Percentiles rank a stretch among this genome's conserved stretches.
phyloP scores from a whole-genome alignment of 2,329 filamentous ascomycete genomes.

The Leptosphaerulina australis region DNA sequence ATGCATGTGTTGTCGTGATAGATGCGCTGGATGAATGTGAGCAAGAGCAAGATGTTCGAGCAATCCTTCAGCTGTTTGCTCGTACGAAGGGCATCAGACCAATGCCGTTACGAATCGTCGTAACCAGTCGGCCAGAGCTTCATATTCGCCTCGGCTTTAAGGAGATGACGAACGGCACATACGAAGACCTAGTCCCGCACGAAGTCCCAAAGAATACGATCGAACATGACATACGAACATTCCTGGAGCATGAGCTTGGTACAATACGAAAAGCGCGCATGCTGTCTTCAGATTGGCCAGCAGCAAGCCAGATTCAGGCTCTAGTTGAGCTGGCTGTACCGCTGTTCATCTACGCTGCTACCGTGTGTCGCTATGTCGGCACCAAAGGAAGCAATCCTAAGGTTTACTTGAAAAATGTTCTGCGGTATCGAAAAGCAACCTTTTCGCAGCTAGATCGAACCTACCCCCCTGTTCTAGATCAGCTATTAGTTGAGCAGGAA shows the following conservation, averaged over 20 bases:
- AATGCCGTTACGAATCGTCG: slow-evolving; percentile 21
- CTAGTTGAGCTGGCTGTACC: slow-evolving; percentile 36
- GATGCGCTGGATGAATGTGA: slow-evolving; percentile 45
- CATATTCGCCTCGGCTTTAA: slow-evolving; percentile 29
- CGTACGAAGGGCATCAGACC: slow-evolving; percentile 15
- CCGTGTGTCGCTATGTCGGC: slow-evolving; percentile 32
- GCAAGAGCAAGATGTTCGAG: slow-evolving; percentile 13
- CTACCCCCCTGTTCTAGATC: slow-evolving; percentile 28
- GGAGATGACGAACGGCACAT: slow-evolving; percentile 25
- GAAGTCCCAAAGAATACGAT: slow-evolving; percentile 26
- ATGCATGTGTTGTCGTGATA: slow-evolving; percentile 18
- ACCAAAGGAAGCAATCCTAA: slow-evolving; percentile 19
- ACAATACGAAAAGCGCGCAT: slow-evolving; percentile 21
- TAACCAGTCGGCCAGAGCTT: slow-evolving; percentile 30
- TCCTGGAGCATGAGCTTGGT: slow-evolving; percentile 27
- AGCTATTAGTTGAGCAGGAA: slow-evolving; percentile 41
- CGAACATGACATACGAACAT: slow-evolving; percentile 30
- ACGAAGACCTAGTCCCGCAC: slow-evolving; percentile 29
- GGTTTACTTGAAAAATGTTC: slow-evolving; percentile 20
- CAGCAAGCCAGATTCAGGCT: slow-evolving; percentile 23
- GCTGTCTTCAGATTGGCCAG: slow-evolving; percentile 33
- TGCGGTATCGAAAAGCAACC: slow-evolving; percentile 21
- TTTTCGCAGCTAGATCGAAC: slow-evolving; percentile 27
- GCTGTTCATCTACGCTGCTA: slow-evolving; percentile 47
- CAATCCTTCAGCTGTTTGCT: slow-evolving; percentile 24